These are phyloP conservation scores for Pythium plurisporium DNA, from an alignment of 352 stramenopile genomes.

Conservation along the genomic window DNA sequence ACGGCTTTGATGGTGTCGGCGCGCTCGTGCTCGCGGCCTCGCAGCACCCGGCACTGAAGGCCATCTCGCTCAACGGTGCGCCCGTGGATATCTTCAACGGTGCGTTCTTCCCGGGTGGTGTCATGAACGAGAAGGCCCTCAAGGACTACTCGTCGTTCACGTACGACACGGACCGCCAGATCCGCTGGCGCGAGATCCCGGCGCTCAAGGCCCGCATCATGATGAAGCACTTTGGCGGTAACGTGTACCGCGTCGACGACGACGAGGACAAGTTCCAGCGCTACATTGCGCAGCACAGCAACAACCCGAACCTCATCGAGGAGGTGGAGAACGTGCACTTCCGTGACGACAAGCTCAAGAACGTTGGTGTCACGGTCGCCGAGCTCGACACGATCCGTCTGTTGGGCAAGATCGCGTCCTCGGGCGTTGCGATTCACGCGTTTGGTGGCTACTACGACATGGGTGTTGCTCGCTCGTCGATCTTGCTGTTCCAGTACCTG, in stretches of 20 bases:
- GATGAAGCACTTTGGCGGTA: slow-evolving; percentile 82
- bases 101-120: slow-evolving; percentile 71
- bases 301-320: slow-evolving; percentile 51
- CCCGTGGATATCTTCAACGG: slow-evolving; percentile 63
- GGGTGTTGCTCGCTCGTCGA: slow-evolving; percentile 61
- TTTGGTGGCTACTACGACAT: slow-evolving; percentile 82
- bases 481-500: slow-evolving; percentile 75
- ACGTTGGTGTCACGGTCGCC: slow-evolving; percentile 33
- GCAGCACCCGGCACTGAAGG: slow-evolving; percentile 65
- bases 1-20: slow-evolving; percentile 67
- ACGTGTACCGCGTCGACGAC: slow-evolving; percentile 77
- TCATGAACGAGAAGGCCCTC: slow-evolving; percentile 68
- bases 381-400: slow-evolving; percentile 55
- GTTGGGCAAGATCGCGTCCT: slow-evolving; percentile 55
- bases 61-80: slow-evolving; percentile 64
- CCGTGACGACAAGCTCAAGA: slow-evolving; percentile 58
- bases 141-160: slow-evolving; percentile 70
- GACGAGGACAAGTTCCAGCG: slow-evolving; percentile 56
- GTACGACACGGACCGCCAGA: slow-evolving; percentile 67
- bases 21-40: slow-evolving; percentile 58
- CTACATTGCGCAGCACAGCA: slow-evolving; percentile 57
- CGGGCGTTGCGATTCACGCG: slow-evolving; percentile 62
- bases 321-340: slow-evolving; percentile 54
- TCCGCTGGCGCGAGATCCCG: slow-evolving; percentile 68
- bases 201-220: slow-evolving; percentile 74